Evolutionary conservation across 2,329 filamentous ascomycete genomes (phyloP).

Genomic region (Stromatinia cepivora): DNA sequence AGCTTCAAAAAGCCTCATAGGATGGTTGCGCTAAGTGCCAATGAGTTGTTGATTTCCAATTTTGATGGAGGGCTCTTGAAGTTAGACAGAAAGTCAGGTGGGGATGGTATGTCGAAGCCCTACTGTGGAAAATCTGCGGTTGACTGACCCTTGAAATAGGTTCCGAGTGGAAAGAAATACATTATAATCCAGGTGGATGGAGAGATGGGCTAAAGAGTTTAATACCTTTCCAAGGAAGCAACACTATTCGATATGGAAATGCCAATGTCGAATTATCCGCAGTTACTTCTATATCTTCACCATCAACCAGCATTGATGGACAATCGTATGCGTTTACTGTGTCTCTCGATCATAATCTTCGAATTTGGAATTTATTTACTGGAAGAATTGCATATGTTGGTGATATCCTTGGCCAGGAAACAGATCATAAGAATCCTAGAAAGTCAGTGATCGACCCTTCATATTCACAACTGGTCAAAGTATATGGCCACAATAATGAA

Average conservation of each 20-base stretch:
- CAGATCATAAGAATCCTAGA: conserved; percentile 66
- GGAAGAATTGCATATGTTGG: conserved; percentile 74
- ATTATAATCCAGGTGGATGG: conserved; percentile 75
- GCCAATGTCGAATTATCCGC: conserved; percentile 66
- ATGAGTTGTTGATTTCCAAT: conserved; percentile 77
- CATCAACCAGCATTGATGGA: conserved; percentile 48
- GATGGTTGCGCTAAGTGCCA: conserved; percentile 69
- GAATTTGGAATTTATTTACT: conserved; percentile 84
- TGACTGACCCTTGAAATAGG: conserved; percentile 32
- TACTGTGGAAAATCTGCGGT: neutral
- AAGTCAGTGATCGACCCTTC: conserved; percentile 78
- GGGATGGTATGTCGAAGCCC: conserved; percentile 46
- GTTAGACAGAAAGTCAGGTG: conserved; percentile 60
- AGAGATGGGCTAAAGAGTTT: conserved; percentile 64
- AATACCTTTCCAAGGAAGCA: conserved; percentile 64
- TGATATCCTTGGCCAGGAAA: conserved; percentile 71
- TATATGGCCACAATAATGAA: conserved; percentile 60
- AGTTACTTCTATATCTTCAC: conserved; percentile 61
- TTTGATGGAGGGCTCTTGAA: conserved; percentile 75
- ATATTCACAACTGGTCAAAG: conserved; percentile 72
- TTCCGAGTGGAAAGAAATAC: conserved; percentile 65
- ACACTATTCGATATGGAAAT: conserved; percentile 63
- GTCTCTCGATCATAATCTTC: conserved; percentile 83
- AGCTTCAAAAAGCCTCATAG: conserved; percentile 77
- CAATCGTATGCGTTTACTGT: conserved; percentile 70